Evolutionary conservation across 2,329 filamentous ascomycete genomes (phyloP).

Genomic region (Sporothrix variecibatus): DNA sequence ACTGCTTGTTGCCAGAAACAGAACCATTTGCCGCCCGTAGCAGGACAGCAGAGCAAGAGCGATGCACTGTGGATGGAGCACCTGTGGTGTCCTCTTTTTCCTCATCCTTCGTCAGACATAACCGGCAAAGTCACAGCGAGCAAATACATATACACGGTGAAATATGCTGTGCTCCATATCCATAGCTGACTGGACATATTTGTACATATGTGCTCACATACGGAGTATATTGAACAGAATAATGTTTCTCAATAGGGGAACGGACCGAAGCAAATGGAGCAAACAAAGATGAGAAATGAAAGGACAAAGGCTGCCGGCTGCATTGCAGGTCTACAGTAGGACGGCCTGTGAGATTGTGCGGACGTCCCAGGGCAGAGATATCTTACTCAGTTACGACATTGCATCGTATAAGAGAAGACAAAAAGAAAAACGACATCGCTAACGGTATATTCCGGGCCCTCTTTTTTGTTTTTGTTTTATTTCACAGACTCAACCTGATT

Average conservation of each 20-base stretch:
- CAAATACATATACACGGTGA: not conserved
- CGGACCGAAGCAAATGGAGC: constrained; percentile 11
- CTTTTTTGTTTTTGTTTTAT: not conserved
- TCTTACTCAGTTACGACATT: constrained; percentile 13
- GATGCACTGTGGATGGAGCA: constrained; percentile 13
- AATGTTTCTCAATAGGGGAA: constrained; percentile 18
- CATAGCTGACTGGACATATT: not conserved
- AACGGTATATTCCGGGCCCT: not conserved
- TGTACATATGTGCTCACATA: not conserved
- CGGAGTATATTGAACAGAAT: not conserved
- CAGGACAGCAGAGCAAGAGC: not conserved
- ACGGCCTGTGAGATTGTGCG: not conserved
- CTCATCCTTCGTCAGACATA: not conserved
- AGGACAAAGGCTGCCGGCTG: not conserved
- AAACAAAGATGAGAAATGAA: not conserved
- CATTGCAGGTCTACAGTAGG: not conserved
- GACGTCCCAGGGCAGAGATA: not conserved
- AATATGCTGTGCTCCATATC: not conserved
- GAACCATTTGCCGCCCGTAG: constrained; percentile 23
- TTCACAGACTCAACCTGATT: not conserved
- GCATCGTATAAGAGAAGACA: constrained; percentile 19
- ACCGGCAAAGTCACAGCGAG: not conserved
- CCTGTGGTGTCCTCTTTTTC: not conserved
- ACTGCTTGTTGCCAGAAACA: constrained; percentile 20
- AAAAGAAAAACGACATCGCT: not conserved